A percentile compares a stretch with the other conserved stretches of the same genome.
phyloP scores from a whole-genome alignment of 352 stramenopile species.

The Globisporangium polare region DNA sequence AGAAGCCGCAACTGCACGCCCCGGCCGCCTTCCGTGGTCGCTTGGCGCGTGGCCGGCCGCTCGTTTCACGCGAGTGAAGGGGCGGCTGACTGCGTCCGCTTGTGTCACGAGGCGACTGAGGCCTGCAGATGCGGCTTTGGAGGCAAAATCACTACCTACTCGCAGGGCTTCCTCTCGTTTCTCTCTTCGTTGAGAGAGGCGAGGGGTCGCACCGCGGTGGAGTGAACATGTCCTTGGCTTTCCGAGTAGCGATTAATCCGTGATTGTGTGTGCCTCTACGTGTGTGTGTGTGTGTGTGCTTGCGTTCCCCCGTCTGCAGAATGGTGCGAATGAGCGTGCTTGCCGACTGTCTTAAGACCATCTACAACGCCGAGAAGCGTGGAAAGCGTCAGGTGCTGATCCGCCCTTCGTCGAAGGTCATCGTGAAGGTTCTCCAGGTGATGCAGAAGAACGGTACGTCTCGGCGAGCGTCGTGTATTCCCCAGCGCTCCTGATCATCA shows the following conservation, averaged over 20 bases:
- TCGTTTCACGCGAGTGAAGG: slow-evolving; percentile 1
- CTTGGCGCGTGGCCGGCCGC: not conserved
- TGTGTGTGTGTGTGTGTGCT: slow-evolving; percentile 17
- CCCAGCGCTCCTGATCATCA: not conserved
- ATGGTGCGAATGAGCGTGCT: slow-evolving; percentile 99
- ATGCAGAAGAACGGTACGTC: slow-evolving; percentile 99
- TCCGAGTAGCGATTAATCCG: slow-evolving; percentile 43
- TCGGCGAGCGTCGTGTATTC: slow-evolving; percentile 1
- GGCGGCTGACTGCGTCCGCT: slow-evolving; percentile 3
- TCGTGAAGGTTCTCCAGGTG: slow-evolving; percentile 99
- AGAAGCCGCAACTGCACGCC: slow-evolving; percentile 19
- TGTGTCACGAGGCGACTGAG: slow-evolving; percentile 1
- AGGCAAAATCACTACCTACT: slow-evolving; percentile 43
- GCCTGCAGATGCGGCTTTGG: slow-evolving; percentile 52
- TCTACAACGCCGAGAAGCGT: slow-evolving; percentile 99
- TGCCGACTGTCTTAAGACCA: slow-evolving; percentile 99
- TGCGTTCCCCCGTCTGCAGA: slow-evolving; percentile 26
- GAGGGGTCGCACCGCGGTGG: slow-evolving; percentile 16
- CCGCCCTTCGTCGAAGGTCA: slow-evolving; percentile 98
- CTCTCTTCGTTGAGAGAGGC: slow-evolving; percentile 14
- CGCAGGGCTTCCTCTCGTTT: slow-evolving; percentile 13
- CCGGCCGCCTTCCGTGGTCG: not conserved
- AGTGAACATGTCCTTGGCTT: slow-evolving; percentile 60
- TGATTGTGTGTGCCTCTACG: slow-evolving; percentile 12
- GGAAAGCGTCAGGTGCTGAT: slow-evolving; percentile 99